Base-by-base conservation (phyloP, 371 early-diverging fungal species). In the Thermomucor indicae-seudaticae region DNA sequence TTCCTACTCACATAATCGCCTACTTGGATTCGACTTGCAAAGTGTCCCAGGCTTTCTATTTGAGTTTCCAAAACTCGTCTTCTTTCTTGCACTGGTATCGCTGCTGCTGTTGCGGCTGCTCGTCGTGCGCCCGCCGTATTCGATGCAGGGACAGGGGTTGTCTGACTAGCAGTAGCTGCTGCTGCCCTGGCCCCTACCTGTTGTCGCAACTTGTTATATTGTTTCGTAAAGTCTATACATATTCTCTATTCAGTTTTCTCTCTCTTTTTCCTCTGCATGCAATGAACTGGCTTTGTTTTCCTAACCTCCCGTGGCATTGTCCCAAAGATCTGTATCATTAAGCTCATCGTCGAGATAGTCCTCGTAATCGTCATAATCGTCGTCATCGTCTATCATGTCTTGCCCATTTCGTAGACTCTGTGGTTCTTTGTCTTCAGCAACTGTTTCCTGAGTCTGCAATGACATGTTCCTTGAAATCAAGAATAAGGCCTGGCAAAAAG, bases 181-280 rank as follows among this genome's bases (percentile, higher is more conserved):
- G 58, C 57, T 16, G 62, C 55, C 17, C 61, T 53, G 5, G 70
- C 46, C 8, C 52, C 67, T 6, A 82, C 57, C 46, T 85, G 84
- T 28, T 79, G 78, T 25, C 88, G 78, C 58, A 93, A 72, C 34
- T 83, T 81, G 69, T 95, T 95, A 72, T 90, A 95, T 57, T 95
- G 89, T 61, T 95, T 95, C 16, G 95, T 95, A 58, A 95, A 95
- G 60, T 95, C 90, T 84, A 58, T 3, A 19, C 4, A 37, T 35
- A 30, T 5, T 46, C 14, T 17, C 4, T 14, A 28, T 46, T 31
- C 35, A 27, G n/a, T 45, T 24, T 25, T 4, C 2, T 7, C 43
- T 29, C 30, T 16, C 6, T 29, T 20, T 31, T 0, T 11, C 19
- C 17, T 42, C n/a, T 23, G 6, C n/a, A 22, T 27, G 12, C n/a